A percentile compares a stretch with the other conserved stretches of the same genome.
Evolutionary conservation across 163 green algal species (phyloP).

Genomic region (Scenedesmus sp.): DNA sequence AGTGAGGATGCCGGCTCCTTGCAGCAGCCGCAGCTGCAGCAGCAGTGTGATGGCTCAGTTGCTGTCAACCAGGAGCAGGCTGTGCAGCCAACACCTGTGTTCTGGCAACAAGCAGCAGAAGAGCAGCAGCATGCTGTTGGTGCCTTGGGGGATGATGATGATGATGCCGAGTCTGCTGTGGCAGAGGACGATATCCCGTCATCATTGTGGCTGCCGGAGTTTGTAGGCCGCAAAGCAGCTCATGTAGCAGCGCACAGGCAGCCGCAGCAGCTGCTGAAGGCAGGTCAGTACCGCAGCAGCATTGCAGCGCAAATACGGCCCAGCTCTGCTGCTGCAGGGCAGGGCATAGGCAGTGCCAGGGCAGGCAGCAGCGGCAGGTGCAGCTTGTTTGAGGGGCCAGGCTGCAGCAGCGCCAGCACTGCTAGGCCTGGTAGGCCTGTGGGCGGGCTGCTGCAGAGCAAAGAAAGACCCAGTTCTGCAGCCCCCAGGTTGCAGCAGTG

Average conservation of each 20-base stretch:
- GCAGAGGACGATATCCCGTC: background rate
- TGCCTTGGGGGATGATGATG: background rate
- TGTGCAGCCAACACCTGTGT: background rate
- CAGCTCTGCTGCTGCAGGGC: background rate
- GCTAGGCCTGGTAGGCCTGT: background rate
- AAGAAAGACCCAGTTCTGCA: background rate
- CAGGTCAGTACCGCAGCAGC: background rate
- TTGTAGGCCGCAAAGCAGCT: slow-evolving; percentile 11
- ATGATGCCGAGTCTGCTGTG: background rate
- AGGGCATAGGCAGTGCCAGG: background rate
- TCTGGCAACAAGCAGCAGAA: background rate
- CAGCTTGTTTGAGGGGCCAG: background rate
- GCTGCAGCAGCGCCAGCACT: background rate
- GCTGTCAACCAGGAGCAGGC: background rate
- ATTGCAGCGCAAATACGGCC: background rate
- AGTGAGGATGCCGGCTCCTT: background rate
- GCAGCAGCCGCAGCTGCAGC: background rate
- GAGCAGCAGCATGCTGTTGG: background rate
- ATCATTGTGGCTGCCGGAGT: background rate
- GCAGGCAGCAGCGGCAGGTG: slow-evolving; percentile 1
- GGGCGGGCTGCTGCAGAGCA: background rate
- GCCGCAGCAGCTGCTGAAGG: background rate
- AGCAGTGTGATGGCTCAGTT: background rate
- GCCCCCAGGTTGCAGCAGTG: background rate
- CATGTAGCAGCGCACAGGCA: background rate